Evolutionary conservation across 805 yeast species (phyloP).

Genomic region (Alloascoidea hylecoeti): DNA sequence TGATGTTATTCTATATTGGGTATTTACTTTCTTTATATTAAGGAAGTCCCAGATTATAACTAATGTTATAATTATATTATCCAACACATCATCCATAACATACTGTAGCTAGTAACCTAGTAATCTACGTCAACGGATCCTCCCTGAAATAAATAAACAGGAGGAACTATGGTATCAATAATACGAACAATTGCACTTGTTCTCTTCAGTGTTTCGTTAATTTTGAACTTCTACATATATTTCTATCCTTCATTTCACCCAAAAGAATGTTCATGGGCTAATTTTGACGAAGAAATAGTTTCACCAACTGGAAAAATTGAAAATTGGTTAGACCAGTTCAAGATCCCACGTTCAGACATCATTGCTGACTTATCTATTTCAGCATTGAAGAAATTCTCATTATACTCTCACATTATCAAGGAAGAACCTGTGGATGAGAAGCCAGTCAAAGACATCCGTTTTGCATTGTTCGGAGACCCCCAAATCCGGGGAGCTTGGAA

Average conservation of each 20-base stretch:
- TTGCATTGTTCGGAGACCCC: slow-evolving; percentile 74
- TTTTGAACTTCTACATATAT: slow-evolving; percentile 44
- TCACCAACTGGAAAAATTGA: not conserved
- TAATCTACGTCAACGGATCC: too few species aligned
- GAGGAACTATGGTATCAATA: too few species aligned
- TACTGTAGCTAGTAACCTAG: too few species aligned
- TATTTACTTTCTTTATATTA: too few species aligned
- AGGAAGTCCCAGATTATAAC: too few species aligned
- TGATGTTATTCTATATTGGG: too few species aligned
- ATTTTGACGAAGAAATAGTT: not conserved
- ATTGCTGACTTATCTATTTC: not conserved
- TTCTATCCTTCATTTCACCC: slow-evolving; percentile 57
- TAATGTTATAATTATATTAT: too few species aligned
- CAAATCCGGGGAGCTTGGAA: slow-evolving; percentile 88
- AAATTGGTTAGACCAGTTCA: not conserved
- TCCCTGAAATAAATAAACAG: too few species aligned
- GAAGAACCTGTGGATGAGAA: not conserved
- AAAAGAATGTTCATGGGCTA: slow-evolving; percentile 46
- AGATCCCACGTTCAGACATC: slow-evolving; percentile 1
- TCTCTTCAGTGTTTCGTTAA: slow-evolving; percentile 22
- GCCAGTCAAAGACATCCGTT: not conserved
- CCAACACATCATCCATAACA: too few species aligned
- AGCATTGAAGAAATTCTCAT: not conserved
- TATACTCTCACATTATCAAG: not conserved
- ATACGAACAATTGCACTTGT: too few species aligned